A percentile compares a stretch with the other conserved stretches of the same genome.
These are phyloP conservation scores for Fusarium redolens DNA, from an alignment of 2,329 filamentous ascomycete species.

Conservation along the genomic window DNA sequence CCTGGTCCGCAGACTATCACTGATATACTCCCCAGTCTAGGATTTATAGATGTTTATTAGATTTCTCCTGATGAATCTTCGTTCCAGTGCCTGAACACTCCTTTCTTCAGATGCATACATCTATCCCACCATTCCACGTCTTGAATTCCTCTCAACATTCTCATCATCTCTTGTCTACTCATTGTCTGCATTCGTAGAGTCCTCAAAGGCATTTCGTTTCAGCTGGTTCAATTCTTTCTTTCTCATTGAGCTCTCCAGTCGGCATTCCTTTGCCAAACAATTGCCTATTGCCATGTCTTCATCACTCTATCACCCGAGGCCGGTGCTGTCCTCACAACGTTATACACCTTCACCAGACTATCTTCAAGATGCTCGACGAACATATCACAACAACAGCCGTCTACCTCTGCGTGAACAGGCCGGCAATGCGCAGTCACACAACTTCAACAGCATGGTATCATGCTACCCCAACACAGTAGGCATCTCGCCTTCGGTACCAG, in stretches of 20 bases:
- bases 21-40: constrained; percentile 51
- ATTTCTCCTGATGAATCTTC: constrained; percentile 49
- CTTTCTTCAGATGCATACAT: constrained; percentile 53
- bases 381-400: constrained; percentile 51
- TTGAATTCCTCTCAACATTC: constrained; percentile 59
- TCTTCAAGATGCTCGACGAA: constrained; percentile 57
- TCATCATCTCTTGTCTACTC: constrained; percentile 52
- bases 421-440: constrained; percentile 62
- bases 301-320: constrained; percentile 56
- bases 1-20: constrained; percentile 48
- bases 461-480: constrained; percentile 58
- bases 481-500: constrained; percentile 58
- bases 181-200: constrained; percentile 47
- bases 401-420: constrained; percentile 64
- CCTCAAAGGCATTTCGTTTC: constrained; percentile 46
- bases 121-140: constrained; percentile 57
- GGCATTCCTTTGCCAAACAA: constrained; percentile 48
- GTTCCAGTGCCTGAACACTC: constrained; percentile 53
- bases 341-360: constrained; percentile 62
- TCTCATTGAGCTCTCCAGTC: constrained; percentile 44
- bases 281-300: constrained; percentile 50
- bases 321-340: constrained; percentile 63
- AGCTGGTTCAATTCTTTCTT: constrained; percentile 44
- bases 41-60: constrained; percentile 52
- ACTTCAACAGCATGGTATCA: constrained; percentile 55